A percentile compares a stretch with the other conserved stretches of the same genome.
These are phyloP conservation scores for Schizothecium vesticola DNA, from an alignment of 495 filamentous ascomycete species.

Conservation along the genomic window DNA sequence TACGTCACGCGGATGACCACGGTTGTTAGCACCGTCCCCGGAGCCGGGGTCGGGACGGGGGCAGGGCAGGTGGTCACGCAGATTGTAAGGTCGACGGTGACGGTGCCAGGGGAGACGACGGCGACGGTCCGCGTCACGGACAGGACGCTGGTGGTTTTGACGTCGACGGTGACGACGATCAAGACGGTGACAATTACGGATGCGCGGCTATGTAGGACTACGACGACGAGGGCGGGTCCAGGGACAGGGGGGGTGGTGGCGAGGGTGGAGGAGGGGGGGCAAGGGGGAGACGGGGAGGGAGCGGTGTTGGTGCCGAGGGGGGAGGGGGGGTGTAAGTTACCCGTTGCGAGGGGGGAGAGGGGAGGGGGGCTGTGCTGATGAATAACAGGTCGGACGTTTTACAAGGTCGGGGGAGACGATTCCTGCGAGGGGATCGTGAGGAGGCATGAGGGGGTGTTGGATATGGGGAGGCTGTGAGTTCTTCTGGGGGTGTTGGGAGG, in stretches of 20 bases:
- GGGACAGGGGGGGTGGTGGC: background rate
- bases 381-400: slow-evolving; percentile 9
- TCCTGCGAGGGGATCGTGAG: slow-evolving; percentile 11
- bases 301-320: background rate
- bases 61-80: background rate
- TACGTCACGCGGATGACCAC: background rate
- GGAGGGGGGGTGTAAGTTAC: background rate
- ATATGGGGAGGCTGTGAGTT: slow-evolving; percentile 7
- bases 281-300: background rate
- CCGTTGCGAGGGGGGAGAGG: too few relatives aligned
- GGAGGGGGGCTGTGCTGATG: background rate
- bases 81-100: background rate
- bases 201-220: slow-evolving; percentile 5
- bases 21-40: background rate
- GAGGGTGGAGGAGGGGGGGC: background rate
- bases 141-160: slow-evolving; percentile 9
- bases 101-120: background rate
- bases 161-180: slow-evolving; percentile 18
- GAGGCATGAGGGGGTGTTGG: slow-evolving; percentile 4
- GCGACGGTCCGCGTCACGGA: slow-evolving; percentile 10
- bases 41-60: background rate
- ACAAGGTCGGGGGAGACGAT: slow-evolving; percentile 5
- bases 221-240: background rate
- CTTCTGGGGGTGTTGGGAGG: background rate
- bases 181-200: slow-evolving; percentile 16